phyloP scores from a whole-genome alignment of 2,329 filamentous ascomycete species.

The Amauroascus niger region DNA sequence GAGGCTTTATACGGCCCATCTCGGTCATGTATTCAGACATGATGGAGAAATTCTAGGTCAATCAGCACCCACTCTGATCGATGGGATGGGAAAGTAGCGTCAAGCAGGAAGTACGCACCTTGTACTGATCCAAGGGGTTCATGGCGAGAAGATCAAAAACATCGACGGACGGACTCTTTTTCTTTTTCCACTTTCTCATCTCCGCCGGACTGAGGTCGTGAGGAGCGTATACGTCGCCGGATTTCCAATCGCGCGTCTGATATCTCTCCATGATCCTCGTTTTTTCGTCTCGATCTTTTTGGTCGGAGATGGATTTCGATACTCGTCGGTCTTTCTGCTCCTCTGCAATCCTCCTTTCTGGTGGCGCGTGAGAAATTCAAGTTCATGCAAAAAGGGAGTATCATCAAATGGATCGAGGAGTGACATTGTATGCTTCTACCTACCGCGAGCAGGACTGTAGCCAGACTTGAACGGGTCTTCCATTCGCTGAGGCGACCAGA shows the following conservation, averaged over 20 bases:
- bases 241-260: conserved; percentile 57
- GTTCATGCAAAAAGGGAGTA: neutral
- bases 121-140: conserved; percentile 76
- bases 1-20: conserved; percentile 74
- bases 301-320: conserved; percentile 24
- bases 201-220: conserved; percentile 72
- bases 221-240: conserved; percentile 81
- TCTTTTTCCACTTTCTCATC: conserved; percentile 68
- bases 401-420: neutral
- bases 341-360: neutral
- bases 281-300: conserved; percentile 31
- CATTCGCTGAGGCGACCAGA: neutral
- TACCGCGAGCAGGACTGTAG: conserved; percentile 2
- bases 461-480: conserved; percentile 5
- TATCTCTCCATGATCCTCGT: conserved; percentile 30
- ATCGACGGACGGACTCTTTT: conserved; percentile 50
- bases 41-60: conserved; percentile 71
- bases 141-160: conserved; percentile 70
- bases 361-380: neutral
- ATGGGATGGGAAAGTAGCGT: neutral
- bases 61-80: neutral
- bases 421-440: neutral
- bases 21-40: conserved; percentile 80
- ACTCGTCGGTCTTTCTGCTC: conserved; percentile 6
- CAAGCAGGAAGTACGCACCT: conserved; percentile 46